phyloP scores from a whole-genome alignment of 192 early-diverging fungal genomes.

The Backusella luteola region DNA sequence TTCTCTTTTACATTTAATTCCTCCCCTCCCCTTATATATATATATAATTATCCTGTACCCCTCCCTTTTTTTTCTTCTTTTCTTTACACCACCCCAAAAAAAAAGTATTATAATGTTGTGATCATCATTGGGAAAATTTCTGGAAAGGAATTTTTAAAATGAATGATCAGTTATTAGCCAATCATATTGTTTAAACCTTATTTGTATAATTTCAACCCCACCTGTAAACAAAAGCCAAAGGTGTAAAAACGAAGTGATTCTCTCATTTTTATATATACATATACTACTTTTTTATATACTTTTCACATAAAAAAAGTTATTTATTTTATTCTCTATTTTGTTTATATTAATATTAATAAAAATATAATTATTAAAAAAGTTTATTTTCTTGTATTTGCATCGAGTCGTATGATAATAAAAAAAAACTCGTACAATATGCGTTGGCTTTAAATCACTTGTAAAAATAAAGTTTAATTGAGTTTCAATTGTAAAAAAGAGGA shows the following conservation, averaged over 20 bases:
- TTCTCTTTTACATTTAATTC: constrained; percentile 1
- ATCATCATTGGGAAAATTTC: background rate
- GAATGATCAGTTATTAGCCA: constrained; percentile 7
- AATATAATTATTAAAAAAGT: background rate
- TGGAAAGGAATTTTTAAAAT: background rate
- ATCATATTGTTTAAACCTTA: background rate
- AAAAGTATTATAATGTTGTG: background rate
- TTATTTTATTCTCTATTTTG: background rate
- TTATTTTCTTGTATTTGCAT: background rate
- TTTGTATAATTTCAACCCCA: background rate
- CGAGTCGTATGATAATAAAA: background rate
- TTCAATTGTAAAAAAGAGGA: background rate
- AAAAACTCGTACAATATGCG: background rate
- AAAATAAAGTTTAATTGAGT: too few relatives aligned
- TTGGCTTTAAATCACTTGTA: background rate
- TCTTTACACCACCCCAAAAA: background rate
- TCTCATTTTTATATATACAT: background rate
- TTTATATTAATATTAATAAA: background rate
- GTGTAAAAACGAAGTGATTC: background rate
- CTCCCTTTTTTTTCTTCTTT: background rate
- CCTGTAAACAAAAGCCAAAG: background rate
- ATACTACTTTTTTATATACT: background rate
- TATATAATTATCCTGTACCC: background rate
- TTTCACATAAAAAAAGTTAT: background rate
- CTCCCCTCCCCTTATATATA: background rate